Evolutionary conservation across 176 grass and related monocot species (phyloP).

Genomic region (Phoenix roebelenii): DNA sequence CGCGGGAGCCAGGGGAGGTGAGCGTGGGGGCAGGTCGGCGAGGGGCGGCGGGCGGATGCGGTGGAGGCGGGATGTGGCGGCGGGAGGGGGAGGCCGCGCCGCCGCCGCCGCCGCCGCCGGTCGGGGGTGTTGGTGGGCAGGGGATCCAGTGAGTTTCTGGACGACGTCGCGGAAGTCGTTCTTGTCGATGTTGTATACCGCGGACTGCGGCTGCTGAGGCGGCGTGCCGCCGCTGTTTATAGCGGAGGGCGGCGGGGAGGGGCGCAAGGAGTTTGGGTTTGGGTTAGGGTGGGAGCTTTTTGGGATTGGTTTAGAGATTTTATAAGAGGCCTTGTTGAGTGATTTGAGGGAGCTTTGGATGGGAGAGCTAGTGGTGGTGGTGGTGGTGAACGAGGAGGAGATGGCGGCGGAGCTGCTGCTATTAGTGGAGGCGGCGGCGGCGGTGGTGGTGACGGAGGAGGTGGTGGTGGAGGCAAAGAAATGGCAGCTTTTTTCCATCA

Average conservation of each 20-base stretch:
- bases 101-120: constrained; percentile 1
- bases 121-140: constrained; percentile 38
- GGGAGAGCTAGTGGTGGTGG: background rate
- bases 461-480: background rate
- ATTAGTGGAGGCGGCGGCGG: background rate
- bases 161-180: constrained; percentile 88
- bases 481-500: background rate
- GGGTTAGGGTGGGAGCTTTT: background rate
- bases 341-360: constrained; percentile 43
- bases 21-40: constrained; percentile 13
- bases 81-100: constrained; percentile 11
- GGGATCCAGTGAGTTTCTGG: constrained; percentile 81
- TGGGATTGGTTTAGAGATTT: constrained; percentile 65
- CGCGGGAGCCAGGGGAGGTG: background rate
- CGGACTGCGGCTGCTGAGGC: constrained; percentile 35
- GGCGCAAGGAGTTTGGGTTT: constrained; percentile 2
- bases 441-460: no score
- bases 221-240: constrained; percentile 27
- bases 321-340: constrained; percentile 80
- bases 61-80: constrained; percentile 15
- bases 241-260: background rate
- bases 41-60: constrained; percentile 40
- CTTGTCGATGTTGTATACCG: constrained; percentile 96
- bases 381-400: constrained; percentile 2
- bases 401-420: background rate